Percentiles rank a stretch among this genome's conserved stretches.
phyloP scores from a whole-genome alignment of 139 green algal genomes.

The Closterium sp. region DNA sequence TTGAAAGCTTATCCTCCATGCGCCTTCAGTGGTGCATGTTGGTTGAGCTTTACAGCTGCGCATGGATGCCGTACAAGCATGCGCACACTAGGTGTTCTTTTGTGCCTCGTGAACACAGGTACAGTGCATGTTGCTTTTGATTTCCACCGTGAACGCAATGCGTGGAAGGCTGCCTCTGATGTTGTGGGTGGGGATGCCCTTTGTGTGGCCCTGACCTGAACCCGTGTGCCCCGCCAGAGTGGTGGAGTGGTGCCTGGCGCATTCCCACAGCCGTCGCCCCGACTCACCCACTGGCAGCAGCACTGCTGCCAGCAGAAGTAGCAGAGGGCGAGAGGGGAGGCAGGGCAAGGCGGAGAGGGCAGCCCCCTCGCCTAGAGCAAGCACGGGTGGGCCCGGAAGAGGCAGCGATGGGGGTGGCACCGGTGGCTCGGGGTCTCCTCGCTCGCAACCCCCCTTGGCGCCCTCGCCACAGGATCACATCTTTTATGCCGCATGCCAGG shows the following conservation, averaged over 20 bases:
- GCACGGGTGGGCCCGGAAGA: background rate
- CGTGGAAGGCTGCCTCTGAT: background rate
- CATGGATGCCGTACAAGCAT: background rate
- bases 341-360: background rate
- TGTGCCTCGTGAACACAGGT: background rate
- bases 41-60: no score
- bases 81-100: background rate
- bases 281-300: background rate
- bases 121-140: background rate
- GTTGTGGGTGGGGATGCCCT: background rate
- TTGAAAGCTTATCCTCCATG: background rate
- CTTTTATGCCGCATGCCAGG: background rate
- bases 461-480: background rate
- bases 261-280: background rate
- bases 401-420: background rate
- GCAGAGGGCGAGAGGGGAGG: background rate
- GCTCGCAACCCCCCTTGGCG: constrained; percentile 1
- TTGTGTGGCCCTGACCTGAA: background rate
- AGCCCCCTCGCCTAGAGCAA: background rate
- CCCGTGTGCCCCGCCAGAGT: background rate
- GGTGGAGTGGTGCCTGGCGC: background rate
- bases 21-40: no score
- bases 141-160: background rate
- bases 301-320: background rate
- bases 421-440: background rate